Conservation (phyloP, 164 flowering plant species). For the Annona squamosa region DNA sequence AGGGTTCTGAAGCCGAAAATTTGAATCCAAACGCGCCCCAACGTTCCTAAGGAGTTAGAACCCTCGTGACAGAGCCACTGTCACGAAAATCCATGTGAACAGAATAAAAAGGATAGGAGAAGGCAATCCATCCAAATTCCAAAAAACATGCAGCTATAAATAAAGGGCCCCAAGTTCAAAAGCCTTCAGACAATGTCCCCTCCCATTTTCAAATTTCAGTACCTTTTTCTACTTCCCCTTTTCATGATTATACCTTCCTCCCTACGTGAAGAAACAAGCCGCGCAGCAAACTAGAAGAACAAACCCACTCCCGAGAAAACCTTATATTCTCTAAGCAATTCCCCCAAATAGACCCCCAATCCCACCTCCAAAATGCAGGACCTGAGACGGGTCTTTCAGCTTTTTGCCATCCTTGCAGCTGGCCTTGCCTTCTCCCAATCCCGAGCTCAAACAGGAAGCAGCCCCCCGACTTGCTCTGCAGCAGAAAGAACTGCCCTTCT, state of each 20-base stretch:
- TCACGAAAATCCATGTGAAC: slow-evolving; percentile 47
- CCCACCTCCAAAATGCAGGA: slow-evolving; percentile 46
- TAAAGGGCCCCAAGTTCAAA: slow-evolving; percentile 13
- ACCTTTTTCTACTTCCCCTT: slow-evolving; percentile 6
- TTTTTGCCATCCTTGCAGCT: slow-evolving; percentile 29
- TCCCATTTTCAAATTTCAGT: slow-evolving; percentile 1
- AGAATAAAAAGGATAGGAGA: slow-evolving; percentile 16
- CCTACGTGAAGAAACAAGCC: slow-evolving; percentile 40
- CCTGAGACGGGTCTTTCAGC: slow-evolving; percentile 31
- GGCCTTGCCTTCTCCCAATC: slow-evolving; percentile 14
- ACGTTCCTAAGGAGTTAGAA: slow-evolving; percentile 34
- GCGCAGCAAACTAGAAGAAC: slow-evolving; percentile 13
- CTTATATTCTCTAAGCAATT: slow-evolving; percentile 6
- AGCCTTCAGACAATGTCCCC: slow-evolving; percentile 5
- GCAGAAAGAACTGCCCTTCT: slow-evolving; percentile 65
- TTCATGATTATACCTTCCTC: slow-evolving; percentile 56
- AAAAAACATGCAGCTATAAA: slow-evolving; percentile 26
- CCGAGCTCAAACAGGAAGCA: slow-evolving; percentile 5
- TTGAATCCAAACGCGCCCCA: slow-evolving; percentile 54
- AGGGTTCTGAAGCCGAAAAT: neutral
- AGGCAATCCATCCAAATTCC: neutral
- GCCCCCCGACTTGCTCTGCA: slow-evolving; percentile 38
- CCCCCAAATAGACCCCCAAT: slow-evolving; percentile 20
- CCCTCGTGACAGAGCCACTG: slow-evolving; percentile 44
- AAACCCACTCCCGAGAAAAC: slow-evolving; percentile 4